Percentiles rank a stretch among this genome's conserved stretches.
Evolutionary conservation across 805 yeast genomes (phyloP).

Genomic region (Torulaspora gathmanii): DNA sequence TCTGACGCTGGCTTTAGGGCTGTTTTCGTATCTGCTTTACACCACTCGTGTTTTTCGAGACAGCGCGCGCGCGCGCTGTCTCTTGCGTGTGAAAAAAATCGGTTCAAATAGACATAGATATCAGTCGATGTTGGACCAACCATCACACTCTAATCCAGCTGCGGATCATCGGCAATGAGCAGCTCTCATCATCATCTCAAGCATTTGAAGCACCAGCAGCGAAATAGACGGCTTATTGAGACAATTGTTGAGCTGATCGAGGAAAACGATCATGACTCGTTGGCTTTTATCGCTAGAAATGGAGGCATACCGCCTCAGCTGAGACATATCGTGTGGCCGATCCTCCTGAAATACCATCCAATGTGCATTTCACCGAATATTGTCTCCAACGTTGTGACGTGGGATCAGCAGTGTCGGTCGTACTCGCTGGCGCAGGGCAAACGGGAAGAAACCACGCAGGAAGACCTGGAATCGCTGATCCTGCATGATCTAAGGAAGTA

Average conservation of each 20-base stretch:
- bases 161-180: constrained; percentile 1
- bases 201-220: constrained; percentile 28
- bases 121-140: too few relatives aligned
- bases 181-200: constrained; percentile 27
- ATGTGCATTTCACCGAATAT: constrained; percentile 73
- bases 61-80: too few relatives aligned
- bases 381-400: constrained; percentile 46
- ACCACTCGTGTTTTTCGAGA: too few relatives aligned
- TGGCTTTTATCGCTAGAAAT: constrained; percentile 77
- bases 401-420: constrained; percentile 20
- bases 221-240: constrained; percentile 35
- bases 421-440: constrained; percentile 14
- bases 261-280: constrained; percentile 61
- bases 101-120: too few relatives aligned
- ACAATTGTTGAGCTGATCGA: constrained; percentile 53
- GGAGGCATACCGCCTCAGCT: constrained; percentile 81
- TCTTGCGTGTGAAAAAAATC: too few relatives aligned
- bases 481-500: constrained; percentile 58
- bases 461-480: constrained; percentile 38
- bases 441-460: constrained; percentile 13
- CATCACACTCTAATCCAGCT: too few relatives aligned
- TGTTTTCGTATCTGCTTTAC: too few relatives aligned
- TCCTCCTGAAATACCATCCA: constrained; percentile 76
- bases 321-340: constrained; percentile 80
- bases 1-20: too few relatives aligned